Evolutionary conservation across 352 stramenopile genomes (phyloP), one percentile per base, ranked within the genome.

Genomic region (Phytophthora fragariaefolia): DNA sequence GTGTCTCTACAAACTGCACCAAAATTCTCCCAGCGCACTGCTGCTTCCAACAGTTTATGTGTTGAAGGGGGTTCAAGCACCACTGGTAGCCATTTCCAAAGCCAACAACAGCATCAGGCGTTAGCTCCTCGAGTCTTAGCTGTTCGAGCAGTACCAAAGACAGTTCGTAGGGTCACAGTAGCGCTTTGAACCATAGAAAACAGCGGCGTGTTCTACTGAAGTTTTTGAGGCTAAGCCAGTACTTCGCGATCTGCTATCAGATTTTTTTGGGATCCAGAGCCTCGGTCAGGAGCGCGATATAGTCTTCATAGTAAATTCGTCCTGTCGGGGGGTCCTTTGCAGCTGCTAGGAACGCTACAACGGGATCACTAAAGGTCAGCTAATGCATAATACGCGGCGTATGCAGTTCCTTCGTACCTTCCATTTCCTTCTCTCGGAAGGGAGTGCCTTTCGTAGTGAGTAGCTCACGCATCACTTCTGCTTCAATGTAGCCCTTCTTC

Each of bases 231-330:
- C 32, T 38, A 13, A 13, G 30, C 15, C 32, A 40, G 32, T 15
- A 40, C 34, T 47, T 5, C 8, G 4, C n/a, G 24, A 24, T 24
- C 8, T 24, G n/a, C 3, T 50, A 1, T 71, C 51, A 77, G n/a
- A 57, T 34, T 17, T 74, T 73, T 55, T 83, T 89, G 9, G 72
- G 69, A 26, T 89, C 71, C 6, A 83, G 58, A 13, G 89, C 82
- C 32, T 87, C 79, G 20, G 73, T 82, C 34, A 96, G 68, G 56
- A 93, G 64, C 15, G 89, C 87, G 47, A 97, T 95, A 71, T 96
- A 97, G 66, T 97, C 91, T 75, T 97, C 91, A 59, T 96, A 97
- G 77, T 97, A 97, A 47, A 97, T 93, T 30, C 83, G 77, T 4
- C 89, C 90, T 3, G 88, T 96, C n/a, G 92, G 72, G 7, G 85